Conservation (phyloP, 78 protist species). For the Dictyostelium intermedium region DNA sequence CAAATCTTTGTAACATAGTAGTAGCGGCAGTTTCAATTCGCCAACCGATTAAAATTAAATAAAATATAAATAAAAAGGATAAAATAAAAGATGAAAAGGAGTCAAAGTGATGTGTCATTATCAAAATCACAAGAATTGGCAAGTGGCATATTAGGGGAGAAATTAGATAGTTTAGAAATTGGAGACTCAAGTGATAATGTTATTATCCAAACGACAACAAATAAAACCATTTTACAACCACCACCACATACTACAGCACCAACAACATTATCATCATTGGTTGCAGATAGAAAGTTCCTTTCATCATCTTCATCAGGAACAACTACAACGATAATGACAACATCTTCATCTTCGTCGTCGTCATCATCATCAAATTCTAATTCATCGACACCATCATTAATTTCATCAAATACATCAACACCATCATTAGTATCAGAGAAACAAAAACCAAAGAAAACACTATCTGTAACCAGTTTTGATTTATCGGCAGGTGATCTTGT, state of each 20-base stretch:
- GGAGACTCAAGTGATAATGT: neutral
- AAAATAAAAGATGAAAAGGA: slow-evolving; percentile 8
- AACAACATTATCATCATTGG: neutral
- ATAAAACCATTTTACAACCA: neutral
- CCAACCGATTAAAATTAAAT: neutral
- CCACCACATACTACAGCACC: neutral
- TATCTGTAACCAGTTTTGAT: neutral
- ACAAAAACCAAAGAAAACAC: slow-evolving; percentile 15
- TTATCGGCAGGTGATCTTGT: neutral
- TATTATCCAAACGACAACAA: neutral
- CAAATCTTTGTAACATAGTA: neutral
- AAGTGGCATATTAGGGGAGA: neutral
- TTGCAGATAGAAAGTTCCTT: neutral
- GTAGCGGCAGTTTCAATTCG: neutral
- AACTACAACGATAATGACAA: no score
- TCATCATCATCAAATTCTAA: neutral
- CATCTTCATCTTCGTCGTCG: no score
- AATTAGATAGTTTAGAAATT: neutral
- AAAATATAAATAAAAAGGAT: neutral
- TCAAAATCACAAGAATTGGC: slow-evolving; percentile 19
- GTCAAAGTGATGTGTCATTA: slow-evolving; percentile 3
- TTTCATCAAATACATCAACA: neutral
- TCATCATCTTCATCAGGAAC: neutral
- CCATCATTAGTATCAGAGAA: neutral
- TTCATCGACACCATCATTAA: neutral